Base-by-base conservation (phyloP, 2,329 filamentous ascomycete species). In the Cordyceps farinosa region DNA sequence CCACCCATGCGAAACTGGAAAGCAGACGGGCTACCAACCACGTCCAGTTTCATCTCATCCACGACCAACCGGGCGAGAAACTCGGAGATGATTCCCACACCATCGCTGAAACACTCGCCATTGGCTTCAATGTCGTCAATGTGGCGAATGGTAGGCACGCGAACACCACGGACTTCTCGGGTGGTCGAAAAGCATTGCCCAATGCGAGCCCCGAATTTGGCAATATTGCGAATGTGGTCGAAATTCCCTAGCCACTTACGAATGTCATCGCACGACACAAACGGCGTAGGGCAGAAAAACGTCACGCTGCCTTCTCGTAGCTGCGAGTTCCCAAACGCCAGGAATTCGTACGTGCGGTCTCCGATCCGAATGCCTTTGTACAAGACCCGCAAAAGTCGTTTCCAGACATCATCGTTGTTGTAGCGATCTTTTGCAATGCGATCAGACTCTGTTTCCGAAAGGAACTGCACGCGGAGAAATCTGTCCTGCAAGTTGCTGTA, bases 111-210 rank as follows among this genome's bases (percentile, higher is more conserved):
- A 65, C 80, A 89, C 70, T 86, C 87, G 0, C 80, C 84, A 53
- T 90, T 87, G 2, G 82, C 81, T 64, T 87, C 79, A 27, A 98
- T 84, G 67, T 98, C 95, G 0, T 81, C 75, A 38, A 94, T 90
- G 4, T 79, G 85, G 5, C 80, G 79, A 13, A 84, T 79, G 1
- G 81, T 79, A 0, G 84, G 84, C 7, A 89, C 84, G 0, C 81
- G 82, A 29, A 87, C 85, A 17, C 86, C 83, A 34, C 80, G 82
- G 48, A 96, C 87, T 11, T 90, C 87, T 65, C 90, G 81, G 0
- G 95, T 99, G 0, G 94, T 97, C 0, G 95, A 97, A 72, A 99
- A 97, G 72, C 93, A 97, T 75, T 98, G 95, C 0, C 95, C 95
- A 22, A 98, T 80, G 34, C 95, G 86, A 34, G 95, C 92, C 54